These are phyloP conservation scores for Chaetomium globosum DNA, from an alignment of 2,329 filamentous ascomycete genomes.

Conservation along the genomic window DNA sequence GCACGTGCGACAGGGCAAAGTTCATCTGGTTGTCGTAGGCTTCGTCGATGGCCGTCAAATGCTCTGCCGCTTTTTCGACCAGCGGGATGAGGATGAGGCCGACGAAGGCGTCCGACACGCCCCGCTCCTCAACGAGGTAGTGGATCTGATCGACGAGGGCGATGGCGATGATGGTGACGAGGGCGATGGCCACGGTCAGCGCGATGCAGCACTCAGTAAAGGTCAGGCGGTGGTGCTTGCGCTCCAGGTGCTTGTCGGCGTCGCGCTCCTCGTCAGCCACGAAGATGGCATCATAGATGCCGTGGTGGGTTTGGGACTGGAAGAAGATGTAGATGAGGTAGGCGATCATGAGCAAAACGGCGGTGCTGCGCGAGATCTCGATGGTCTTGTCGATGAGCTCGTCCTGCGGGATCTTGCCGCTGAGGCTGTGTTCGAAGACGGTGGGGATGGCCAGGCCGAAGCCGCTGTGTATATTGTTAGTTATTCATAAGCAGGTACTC, in stretches of 20 bases:
- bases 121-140: constrained; percentile 51
- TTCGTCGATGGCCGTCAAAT: constrained; percentile 81
- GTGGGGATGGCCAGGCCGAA: constrained; percentile 56
- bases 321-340: constrained; percentile 71
- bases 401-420: constrained; percentile 34
- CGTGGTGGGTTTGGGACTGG: constrained; percentile 75
- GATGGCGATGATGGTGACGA: constrained; percentile 74
- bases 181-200: constrained; percentile 63
- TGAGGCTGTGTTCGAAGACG: constrained; percentile 57
- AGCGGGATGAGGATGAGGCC: constrained; percentile 78
- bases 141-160: constrained; percentile 74
- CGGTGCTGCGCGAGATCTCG: constrained; percentile 69
- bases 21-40: constrained; percentile 84
- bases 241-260: constrained; percentile 63
- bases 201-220: constrained; percentile 71
- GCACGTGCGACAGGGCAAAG: constrained; percentile 80
- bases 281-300: constrained; percentile 74
- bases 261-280: constrained; percentile 70
- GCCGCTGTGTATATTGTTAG: constrained; percentile 42
- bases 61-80: constrained; percentile 84
- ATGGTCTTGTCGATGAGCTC: constrained; percentile 58
- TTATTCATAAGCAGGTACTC: neutral
- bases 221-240: constrained; percentile 68
- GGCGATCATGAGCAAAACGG: constrained; percentile 70
- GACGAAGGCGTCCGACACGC: constrained; percentile 58